Conservation (phyloP, 768 basidiomycete species). For the Fistulinella prunicolor region DNA sequence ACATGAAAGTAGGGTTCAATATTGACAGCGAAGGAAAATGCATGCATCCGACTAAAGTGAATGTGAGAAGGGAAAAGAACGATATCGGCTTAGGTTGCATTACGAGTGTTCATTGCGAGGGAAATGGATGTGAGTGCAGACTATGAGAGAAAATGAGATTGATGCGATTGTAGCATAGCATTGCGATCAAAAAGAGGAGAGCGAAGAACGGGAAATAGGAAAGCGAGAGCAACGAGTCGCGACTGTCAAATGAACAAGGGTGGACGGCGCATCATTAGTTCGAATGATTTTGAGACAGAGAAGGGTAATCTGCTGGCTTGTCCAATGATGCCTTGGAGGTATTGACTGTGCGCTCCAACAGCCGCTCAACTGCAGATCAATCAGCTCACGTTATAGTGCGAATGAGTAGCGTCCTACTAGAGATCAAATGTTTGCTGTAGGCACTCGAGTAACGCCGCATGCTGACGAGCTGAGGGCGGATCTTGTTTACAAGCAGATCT, state of each 20-base stretch:
- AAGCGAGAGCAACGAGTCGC: conserved; percentile 6
- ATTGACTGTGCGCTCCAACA: conserved; percentile 52
- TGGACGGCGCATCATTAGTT: conserved; percentile 14
- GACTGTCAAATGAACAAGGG: conserved; percentile 8
- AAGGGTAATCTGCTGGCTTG: conserved; percentile 31
- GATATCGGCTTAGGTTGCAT: conserved; percentile 30
- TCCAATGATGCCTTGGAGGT: conserved; percentile 23
- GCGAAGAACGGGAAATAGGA: not conserved
- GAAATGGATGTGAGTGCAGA: conserved; percentile 33
- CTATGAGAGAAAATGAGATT: conserved; percentile 21
- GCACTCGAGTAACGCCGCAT: conserved; percentile 72
- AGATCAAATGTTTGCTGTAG: conserved; percentile 76
- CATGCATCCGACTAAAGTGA: conserved; percentile 26
- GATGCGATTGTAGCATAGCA: conserved; percentile 38
- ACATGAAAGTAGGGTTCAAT: conserved; percentile 20
- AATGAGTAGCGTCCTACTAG: conserved; percentile 52
- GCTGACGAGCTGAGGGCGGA: conserved; percentile 63
- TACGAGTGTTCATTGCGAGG: conserved; percentile 37
- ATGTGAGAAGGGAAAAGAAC: conserved; percentile 17
- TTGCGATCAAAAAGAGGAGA: conserved; percentile 28
- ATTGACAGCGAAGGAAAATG: conserved; percentile 31
- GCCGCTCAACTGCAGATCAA: conserved; percentile 56
- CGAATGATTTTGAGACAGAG: conserved; percentile 24
- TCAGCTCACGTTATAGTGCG: conserved; percentile 6
- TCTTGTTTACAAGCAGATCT: conserved; percentile 56